Evolutionary conservation across 805 yeast genomes (phyloP), one percentile per base, ranked within the genome.

Genomic region (Candida broadrunensis): DNA sequence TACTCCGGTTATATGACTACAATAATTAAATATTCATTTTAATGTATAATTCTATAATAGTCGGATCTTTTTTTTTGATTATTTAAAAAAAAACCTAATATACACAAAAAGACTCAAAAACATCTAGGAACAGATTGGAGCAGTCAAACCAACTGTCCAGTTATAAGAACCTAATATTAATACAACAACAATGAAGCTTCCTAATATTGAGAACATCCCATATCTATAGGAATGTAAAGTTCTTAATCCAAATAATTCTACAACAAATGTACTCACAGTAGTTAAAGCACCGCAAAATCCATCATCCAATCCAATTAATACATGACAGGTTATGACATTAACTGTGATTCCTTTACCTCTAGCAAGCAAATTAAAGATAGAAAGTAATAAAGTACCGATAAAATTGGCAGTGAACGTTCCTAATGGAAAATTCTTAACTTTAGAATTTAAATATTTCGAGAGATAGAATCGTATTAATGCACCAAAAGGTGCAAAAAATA

Each of bases 231-330:
- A 61, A 43, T 63, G 45, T 13, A 54, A 29, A 4, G 68, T 38
- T 41, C 55, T 42, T 31, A 61, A 35, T 1, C 55, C 56, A 46
- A 51, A 69, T 29, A 87, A 58, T 57, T 89, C 97, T 32, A 75
- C 80, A 7, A 85, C 73, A 49, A 88, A 85, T 0, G 96, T 85
- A 41, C 91, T 82, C 30, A 87, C 77, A 0, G 97, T 86, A 30
- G 88, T 79, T 37, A 84, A 59, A 2, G 78, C 73, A 1, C 90
- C 95, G 54, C 88, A 81, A 43, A 77, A 80, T 0, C 95, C 95
- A 49, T 78, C 77, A 15, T 63, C 68, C 2, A 85, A 54, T 0
- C 84, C 89, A 6, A 50, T 45, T 1, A 83, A 51, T 3, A 80
- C 75, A 30, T 77, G 80, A 45, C 86, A 79, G 1, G 68, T 54